Evolutionary conservation across 306 rosid genomes (phyloP).

Genomic region (Quercus cerris): DNA sequence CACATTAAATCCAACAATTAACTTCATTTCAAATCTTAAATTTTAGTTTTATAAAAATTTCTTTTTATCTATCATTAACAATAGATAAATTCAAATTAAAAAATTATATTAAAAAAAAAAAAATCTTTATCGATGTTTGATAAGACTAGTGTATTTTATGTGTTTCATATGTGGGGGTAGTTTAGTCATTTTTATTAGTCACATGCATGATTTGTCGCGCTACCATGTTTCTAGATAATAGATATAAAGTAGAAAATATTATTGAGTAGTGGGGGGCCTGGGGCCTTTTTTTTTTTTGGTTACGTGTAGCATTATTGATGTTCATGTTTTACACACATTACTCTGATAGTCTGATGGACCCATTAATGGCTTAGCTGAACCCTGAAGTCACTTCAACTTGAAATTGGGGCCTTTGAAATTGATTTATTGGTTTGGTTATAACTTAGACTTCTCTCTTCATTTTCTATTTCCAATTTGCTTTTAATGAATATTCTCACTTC

Average conservation of each 20-base stretch:
- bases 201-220: not conserved
- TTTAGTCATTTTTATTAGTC: not conserved
- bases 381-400: too few species aligned
- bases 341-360: not conserved
- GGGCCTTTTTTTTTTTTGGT: too few species aligned
- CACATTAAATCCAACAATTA: rapidly evolving
- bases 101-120: too few species aligned
- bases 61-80: rapidly evolving
- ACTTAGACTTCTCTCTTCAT: too few species aligned
- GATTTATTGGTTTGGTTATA: not conserved
- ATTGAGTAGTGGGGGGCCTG: conserved; percentile 2
- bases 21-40: too few species aligned
- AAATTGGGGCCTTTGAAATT: not conserved
- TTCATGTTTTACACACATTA: not conserved
- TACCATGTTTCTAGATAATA: not conserved
- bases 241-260: not conserved
- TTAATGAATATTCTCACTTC: too few species aligned
- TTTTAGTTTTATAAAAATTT: too few species aligned
- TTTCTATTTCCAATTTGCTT: too few species aligned
- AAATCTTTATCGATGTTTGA: rapidly evolving
- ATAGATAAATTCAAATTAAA: too few species aligned
- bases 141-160: not conserved
- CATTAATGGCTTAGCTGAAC: not conserved
- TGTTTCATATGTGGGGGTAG: not conserved
- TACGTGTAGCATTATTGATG: conserved; percentile 2